phyloP scores from a whole-genome alignment of 2,329 filamentous ascomycete genomes.

The Penicillium sp. region DNA sequence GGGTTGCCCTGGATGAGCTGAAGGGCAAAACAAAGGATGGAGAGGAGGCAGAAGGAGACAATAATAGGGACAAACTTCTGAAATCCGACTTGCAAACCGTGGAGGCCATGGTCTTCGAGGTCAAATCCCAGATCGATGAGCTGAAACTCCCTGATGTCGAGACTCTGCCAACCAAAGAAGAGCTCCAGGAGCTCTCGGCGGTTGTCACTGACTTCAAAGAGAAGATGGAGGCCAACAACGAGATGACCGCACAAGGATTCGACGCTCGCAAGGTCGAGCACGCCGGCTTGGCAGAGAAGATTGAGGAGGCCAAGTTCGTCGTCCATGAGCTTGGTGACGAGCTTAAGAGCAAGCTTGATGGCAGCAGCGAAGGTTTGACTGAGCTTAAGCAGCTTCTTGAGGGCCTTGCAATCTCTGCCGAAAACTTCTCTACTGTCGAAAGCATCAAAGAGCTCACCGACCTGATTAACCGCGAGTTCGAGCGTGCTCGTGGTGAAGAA shows the following conservation, averaged over 20 bases:
- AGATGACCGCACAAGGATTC: conserved; percentile 72
- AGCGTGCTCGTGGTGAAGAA: conserved; percentile 76
- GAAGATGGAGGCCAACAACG: conserved; percentile 64
- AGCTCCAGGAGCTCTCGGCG: conserved; percentile 67
- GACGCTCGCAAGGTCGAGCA: conserved; percentile 84
- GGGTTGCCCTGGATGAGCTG: conserved; percentile 71
- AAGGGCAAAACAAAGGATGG: conserved; percentile 40
- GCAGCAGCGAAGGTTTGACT: conserved; percentile 65
- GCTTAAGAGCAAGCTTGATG: conserved; percentile 71
- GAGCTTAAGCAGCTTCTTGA: conserved; percentile 61
- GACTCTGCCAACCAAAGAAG: conserved; percentile 70
- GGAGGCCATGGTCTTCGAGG: conserved; percentile 76
- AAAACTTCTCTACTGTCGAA: conserved; percentile 49
- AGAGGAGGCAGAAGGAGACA: conserved; percentile 38
- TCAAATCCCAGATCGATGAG: conserved; percentile 74
- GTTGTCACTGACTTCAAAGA: conserved; percentile 67
- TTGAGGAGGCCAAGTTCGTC: conserved; percentile 73
- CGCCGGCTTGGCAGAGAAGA: conserved; percentile 70
- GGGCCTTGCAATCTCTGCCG: conserved; percentile 61
- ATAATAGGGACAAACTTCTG: conserved; percentile 63
- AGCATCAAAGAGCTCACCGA: conserved; percentile 70
- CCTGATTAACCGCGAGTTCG: conserved; percentile 79
- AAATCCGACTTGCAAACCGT: conserved; percentile 82
- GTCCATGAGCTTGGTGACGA: conserved; percentile 75
- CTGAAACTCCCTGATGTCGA: conserved; percentile 69